phyloP scores from a whole-genome alignment of 768 basidiomycete genomes.

The Neoboletus brunneissimus region DNA sequence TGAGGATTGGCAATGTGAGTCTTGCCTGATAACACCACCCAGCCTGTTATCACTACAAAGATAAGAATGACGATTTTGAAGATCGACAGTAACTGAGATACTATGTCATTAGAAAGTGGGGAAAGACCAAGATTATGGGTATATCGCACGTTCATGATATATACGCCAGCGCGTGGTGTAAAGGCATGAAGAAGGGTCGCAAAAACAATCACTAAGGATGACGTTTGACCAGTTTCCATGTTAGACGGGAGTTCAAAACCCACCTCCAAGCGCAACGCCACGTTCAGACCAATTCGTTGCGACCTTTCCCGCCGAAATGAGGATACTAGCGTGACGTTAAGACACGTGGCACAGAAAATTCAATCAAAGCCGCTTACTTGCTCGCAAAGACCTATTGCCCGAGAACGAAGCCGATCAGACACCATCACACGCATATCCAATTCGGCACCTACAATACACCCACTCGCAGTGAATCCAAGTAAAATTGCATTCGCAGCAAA shows the following conservation, averaged over 20 bases:
- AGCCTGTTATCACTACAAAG: slow-evolving; percentile 56
- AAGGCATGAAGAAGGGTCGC: slow-evolving; percentile 52
- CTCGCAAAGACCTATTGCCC: too few relatives aligned
- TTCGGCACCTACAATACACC: slow-evolving; percentile 42
- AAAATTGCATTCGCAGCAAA: slow-evolving; percentile 49
- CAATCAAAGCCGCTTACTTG: slow-evolving; percentile 25
- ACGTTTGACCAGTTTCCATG: neutral
- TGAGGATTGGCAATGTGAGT: slow-evolving; percentile 56
- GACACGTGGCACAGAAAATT: neutral
- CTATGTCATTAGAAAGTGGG: slow-evolving; percentile 8
- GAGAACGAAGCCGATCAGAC: too few relatives aligned
- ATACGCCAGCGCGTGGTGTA: slow-evolving; percentile 46
- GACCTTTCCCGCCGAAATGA: slow-evolving; percentile 41
- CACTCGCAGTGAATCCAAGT: slow-evolving; percentile 40
- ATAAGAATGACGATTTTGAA: slow-evolving; percentile 55
- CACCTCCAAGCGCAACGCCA: slow-evolving; percentile 59
- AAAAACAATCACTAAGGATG: slow-evolving; percentile 44
- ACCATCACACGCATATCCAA: too few relatives aligned
- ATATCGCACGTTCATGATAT: slow-evolving; percentile 52
- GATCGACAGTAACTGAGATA: slow-evolving; percentile 39
- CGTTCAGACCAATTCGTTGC: slow-evolving; percentile 53
- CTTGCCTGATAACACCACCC: slow-evolving; percentile 58
- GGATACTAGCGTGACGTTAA: slow-evolving; percentile 37
- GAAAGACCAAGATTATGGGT: neutral
- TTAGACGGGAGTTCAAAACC: neutral